A percentile compares a stretch with the other conserved stretches of the same genome.
phyloP scores from a whole-genome alignment of 1,284 basidiomycete genomes.

The Afroboletus lepidellus region DNA sequence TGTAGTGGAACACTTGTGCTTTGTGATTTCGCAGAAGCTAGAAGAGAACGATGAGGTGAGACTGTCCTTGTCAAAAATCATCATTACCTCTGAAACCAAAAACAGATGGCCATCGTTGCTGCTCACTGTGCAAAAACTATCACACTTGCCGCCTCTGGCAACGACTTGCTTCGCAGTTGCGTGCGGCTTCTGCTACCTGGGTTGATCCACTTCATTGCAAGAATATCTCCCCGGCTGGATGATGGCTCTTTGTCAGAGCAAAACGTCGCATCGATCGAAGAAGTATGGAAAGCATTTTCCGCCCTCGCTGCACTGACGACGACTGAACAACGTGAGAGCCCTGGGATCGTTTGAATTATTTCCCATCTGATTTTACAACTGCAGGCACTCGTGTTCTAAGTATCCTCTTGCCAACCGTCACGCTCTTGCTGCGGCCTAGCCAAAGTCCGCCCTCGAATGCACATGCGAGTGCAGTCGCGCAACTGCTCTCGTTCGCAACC shows the following conservation, averaged over 20 bases:
- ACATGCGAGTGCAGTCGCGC: conserved; percentile 66
- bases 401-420: conserved; percentile 78
- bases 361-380: conserved; percentile 7
- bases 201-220: conserved; percentile 76
- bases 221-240: conserved; percentile 56
- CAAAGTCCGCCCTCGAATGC: conserved; percentile 46
- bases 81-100: conserved; percentile 19
- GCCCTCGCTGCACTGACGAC: conserved; percentile 59
- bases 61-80: background rate
- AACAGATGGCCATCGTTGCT: conserved; percentile 76
- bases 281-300: conserved; percentile 81
- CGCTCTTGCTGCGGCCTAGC: conserved; percentile 67
- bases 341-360: background rate
- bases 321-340: conserved; percentile 67
- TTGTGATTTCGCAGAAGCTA: conserved; percentile 78
- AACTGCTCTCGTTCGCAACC: conserved; percentile 78
- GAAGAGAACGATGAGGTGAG: conserved; percentile 67
- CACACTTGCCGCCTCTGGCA: conserved; percentile 58
- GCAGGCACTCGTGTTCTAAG: conserved; percentile 70
- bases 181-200: conserved; percentile 75
- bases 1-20: conserved; percentile 83
- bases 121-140: conserved; percentile 87
- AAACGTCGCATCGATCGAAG: conserved; percentile 63
- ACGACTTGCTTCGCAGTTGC: conserved; percentile 70
- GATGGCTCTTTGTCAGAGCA: conserved; percentile 55